A percentile compares a stretch with the other conserved stretches of the same genome.
Conservation (phyloP, 2,329 filamentous ascomycete species). For the Grosmannia huntii region DNA sequence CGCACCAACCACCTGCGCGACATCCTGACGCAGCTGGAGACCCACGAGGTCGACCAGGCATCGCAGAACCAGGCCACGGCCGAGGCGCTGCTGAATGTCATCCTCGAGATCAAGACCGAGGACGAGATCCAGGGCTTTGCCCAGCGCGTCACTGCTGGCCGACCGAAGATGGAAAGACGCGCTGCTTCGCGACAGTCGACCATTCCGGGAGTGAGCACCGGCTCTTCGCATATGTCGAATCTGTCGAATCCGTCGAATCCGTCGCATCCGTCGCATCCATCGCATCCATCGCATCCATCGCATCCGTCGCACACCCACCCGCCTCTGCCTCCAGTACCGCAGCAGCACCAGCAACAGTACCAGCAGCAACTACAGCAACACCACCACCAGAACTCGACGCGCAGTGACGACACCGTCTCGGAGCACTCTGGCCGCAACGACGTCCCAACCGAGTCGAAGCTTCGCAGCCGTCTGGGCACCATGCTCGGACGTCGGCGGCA, state of each 20-base stretch:
- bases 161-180: constrained; percentile 30
- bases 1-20: constrained; percentile 84
- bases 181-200: constrained; percentile 29
- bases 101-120: constrained; percentile 76
- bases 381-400: not conserved
- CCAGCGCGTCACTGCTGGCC: constrained; percentile 29
- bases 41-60: constrained; percentile 78
- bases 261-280: constrained; percentile 15
- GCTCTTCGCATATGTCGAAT: constrained; percentile 14
- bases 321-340: constrained; percentile 2
- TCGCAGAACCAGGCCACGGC: constrained; percentile 62
- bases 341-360: not conserved
- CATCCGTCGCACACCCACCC: not conserved
- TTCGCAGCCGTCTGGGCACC: constrained; percentile 54
- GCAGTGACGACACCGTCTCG: constrained; percentile 23
- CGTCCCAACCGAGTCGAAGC: constrained; percentile 37
- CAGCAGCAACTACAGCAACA: not conserved
- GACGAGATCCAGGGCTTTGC: constrained; percentile 73
- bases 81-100: constrained; percentile 65
- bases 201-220: constrained; percentile 17
- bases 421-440: constrained; percentile 32
- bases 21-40: constrained; percentile 82
- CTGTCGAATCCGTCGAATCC: constrained; percentile 8
- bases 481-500: constrained; percentile 54
- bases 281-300: constrained; percentile 4